These are phyloP conservation scores for Curvularia lunata DNA, from an alignment of 2,329 filamentous ascomycete genomes.

Conservation along the genomic window DNA sequence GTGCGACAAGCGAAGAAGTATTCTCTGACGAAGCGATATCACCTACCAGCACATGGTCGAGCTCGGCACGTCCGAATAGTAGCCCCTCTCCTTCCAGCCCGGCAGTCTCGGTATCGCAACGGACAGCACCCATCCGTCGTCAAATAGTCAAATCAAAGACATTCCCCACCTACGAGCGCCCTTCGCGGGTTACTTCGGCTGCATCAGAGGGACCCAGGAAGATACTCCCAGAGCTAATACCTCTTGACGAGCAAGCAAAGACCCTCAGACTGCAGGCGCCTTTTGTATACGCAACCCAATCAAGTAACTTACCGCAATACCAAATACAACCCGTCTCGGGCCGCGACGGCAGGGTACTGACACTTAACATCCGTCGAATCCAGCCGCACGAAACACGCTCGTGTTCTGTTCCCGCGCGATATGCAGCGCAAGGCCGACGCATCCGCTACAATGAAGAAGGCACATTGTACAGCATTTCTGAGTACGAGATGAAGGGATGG, in stretches of 20 bases:
- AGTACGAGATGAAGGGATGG: slow-evolving; percentile 29
- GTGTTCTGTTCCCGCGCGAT: slow-evolving; percentile 16
- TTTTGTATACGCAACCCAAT: slow-evolving; percentile 29
- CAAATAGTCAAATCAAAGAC: slow-evolving; percentile 3
- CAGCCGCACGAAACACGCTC: slow-evolving; percentile 24
- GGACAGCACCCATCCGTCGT: not conserved
- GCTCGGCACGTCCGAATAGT: slow-evolving; percentile 3
- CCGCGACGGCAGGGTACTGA: slow-evolving; percentile 12
- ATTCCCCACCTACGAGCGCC: not conserved
- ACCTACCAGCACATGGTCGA: slow-evolving; percentile 10
- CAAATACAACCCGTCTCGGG: slow-evolving; percentile 29
- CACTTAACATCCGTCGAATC: slow-evolving; percentile 29
- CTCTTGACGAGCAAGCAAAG: slow-evolving; percentile 21
- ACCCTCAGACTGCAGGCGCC: slow-evolving; percentile 24
- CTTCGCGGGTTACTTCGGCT: not conserved
- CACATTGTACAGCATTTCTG: slow-evolving; percentile 30
- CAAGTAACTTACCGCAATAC: slow-evolving; percentile 28
- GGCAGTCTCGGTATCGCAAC: not conserved
- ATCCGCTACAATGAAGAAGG: slow-evolving; percentile 29
- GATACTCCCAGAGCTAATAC: slow-evolving; percentile 21
- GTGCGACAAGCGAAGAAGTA: not conserved
- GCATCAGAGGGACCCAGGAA: slow-evolving; percentile 1
- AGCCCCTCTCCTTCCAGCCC: slow-evolving; percentile 6
- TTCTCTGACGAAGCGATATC: slow-evolving; percentile 5
- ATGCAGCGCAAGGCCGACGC: slow-evolving; percentile 1